These are phyloP conservation scores for Basipetospora chlamydospora DNA, from an alignment of 2,329 filamentous ascomycete genomes.

Conservation along the genomic window DNA sequence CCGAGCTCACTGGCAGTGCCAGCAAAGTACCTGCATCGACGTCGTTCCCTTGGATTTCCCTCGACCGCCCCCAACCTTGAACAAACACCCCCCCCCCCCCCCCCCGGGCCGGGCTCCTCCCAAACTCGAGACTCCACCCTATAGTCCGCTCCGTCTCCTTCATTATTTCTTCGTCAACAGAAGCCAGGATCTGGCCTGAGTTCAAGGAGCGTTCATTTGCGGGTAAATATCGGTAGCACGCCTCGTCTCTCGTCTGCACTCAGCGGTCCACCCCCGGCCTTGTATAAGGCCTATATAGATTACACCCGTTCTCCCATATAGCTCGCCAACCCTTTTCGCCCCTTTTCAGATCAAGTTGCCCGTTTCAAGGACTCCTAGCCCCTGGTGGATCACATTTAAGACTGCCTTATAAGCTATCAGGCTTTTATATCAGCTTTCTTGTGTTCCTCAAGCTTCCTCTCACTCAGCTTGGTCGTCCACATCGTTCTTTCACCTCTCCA, in stretches of 20 bases:
- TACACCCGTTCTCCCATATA: conserved; percentile 6
- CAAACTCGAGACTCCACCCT: neutral
- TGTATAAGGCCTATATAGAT: conserved; percentile 7
- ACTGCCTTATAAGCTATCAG: conserved; percentile 1
- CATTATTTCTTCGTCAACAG: neutral
- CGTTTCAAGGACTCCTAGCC: conserved; percentile 5
- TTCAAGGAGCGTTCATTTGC: conserved; percentile 3
- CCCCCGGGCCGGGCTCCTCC: neutral
- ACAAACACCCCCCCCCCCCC: neutral
- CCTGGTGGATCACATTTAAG: conserved; percentile 5
- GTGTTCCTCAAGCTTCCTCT: no score
- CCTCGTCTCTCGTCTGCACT: neutral
- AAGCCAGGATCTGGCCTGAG: no score
- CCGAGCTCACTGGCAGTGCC: neutral
- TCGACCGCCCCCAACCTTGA: neutral
- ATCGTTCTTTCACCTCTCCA: no score
- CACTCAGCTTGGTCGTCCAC: no score
- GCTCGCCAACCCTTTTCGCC: conserved; percentile 2
- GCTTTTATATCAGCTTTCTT: no score
- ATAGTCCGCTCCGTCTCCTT: neutral
- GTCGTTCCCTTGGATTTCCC: neutral
- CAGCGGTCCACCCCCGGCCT: conserved; percentile 2
- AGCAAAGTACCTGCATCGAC: neutral
- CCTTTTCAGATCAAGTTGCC: conserved; percentile 1
- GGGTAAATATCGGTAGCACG: conserved; percentile 6